These are phyloP conservation scores for Zymoseptoria crescenta DNA, from an alignment of 2,329 filamentous ascomycete genomes.

Conservation along the genomic window DNA sequence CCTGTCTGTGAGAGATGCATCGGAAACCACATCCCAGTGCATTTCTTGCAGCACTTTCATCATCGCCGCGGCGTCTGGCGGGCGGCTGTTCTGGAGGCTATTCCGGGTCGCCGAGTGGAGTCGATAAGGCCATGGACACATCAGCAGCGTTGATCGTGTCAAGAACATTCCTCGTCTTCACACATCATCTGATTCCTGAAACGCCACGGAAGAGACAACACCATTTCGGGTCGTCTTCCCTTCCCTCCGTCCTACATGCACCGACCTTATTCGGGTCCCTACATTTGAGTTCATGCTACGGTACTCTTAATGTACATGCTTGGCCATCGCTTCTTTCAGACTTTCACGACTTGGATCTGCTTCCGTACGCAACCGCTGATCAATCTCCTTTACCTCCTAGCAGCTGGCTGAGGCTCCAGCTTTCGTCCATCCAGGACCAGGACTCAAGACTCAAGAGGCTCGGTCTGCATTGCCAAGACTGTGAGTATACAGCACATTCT, in stretches of 20 bases:
- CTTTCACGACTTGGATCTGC: background rate
- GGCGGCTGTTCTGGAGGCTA: background rate
- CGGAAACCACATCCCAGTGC: background rate
- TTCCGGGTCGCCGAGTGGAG: background rate
- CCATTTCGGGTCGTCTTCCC: background rate
- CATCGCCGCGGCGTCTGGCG: background rate
- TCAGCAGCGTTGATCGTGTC: background rate
- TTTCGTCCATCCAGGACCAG: too few species aligned
- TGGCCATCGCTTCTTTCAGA: background rate
- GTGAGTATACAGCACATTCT: too few species aligned
- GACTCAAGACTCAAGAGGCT: too few species aligned
- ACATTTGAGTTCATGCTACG: background rate
- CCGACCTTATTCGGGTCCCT: background rate
- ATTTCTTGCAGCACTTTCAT: background rate
- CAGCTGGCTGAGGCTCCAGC: too few species aligned
- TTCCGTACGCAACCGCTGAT: background rate
- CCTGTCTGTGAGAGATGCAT: too few species aligned
- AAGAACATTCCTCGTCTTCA: background rate
- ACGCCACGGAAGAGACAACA: background rate
- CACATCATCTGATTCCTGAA: background rate
- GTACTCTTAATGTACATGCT: background rate
- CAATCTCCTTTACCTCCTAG: background rate
- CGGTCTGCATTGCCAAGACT: too few species aligned
- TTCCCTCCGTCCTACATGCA: background rate
- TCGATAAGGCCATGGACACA: background rate